These are phyloP conservation scores for Cladophialophora immunda DNA, from an alignment of 2,329 filamentous ascomycete genomes.

Conservation along the genomic window DNA sequence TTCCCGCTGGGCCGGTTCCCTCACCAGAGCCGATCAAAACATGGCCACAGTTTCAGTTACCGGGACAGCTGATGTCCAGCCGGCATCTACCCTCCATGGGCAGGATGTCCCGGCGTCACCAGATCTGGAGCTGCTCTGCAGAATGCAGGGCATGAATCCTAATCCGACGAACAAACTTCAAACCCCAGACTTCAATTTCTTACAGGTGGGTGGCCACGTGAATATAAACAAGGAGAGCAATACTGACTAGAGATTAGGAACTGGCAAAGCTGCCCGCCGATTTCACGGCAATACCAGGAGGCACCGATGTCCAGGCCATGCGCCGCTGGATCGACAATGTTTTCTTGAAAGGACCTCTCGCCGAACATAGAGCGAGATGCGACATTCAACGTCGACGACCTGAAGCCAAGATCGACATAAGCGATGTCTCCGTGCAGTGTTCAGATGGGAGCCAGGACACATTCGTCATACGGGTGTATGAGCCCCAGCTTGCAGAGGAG, in stretches of 20 bases:
- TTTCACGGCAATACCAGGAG: neutral
- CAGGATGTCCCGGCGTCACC: neutral
- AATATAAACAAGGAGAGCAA: neutral
- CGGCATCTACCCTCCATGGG: neutral
- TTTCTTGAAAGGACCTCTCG: constrained; percentile 11
- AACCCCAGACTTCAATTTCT: constrained; percentile 17
- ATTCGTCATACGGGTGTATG: constrained; percentile 18
- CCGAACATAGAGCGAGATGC: constrained; percentile 8
- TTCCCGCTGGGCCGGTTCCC: neutral
- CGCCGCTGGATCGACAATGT: constrained; percentile 20
- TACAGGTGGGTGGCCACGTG: constrained; percentile 11
- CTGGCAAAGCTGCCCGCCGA: constrained; percentile 19
- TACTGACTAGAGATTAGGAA: constrained; percentile 18
- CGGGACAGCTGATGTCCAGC: constrained; percentile 2
- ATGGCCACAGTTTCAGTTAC: neutral
- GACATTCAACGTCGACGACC: constrained; percentile 8
- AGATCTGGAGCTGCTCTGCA: constrained; percentile 9
- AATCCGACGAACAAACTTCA: constrained; percentile 10
- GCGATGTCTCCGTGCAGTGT: constrained; percentile 13
- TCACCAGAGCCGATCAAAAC: neutral
- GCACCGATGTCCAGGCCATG: constrained; percentile 22
- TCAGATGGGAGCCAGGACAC: constrained; percentile 8
- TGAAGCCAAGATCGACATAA: constrained; percentile 4
- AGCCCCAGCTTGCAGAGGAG: neutral
- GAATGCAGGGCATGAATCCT: constrained; percentile 6